Percentiles rank a stretch among this genome's conserved stretches.
These are phyloP conservation scores for Teratosphaeria viscida DNA, from an alignment of 2,329 filamentous ascomycete species.

Conservation along the genomic window DNA sequence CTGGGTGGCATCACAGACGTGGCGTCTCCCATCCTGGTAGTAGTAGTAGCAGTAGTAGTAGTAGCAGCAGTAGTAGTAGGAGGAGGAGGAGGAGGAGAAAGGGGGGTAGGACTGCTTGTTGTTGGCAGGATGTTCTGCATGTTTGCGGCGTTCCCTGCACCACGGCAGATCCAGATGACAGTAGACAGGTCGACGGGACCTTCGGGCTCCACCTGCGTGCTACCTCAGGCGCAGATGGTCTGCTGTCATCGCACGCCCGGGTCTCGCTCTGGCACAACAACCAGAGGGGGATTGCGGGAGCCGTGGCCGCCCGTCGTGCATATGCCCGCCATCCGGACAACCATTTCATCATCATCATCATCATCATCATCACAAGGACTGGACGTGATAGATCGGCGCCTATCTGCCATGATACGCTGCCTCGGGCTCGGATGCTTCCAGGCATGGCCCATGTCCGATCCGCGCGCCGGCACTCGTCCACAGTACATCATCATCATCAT, in stretches of 20 bases:
- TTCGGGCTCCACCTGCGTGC: neutral
- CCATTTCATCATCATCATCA: neutral
- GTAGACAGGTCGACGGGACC: neutral
- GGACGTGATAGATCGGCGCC: neutral
- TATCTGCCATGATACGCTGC: neutral
- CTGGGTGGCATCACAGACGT: neutral
- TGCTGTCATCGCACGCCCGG: neutral
- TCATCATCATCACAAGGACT: neutral
- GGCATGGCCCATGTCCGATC: neutral
- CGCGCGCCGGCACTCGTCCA: neutral
- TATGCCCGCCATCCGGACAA: neutral
- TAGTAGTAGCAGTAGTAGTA: too few relatives aligned
- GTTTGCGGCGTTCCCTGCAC: neutral
- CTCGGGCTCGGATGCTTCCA: neutral
- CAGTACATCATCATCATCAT: neutral
- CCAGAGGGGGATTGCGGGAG: neutral
- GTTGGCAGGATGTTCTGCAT: neutral
- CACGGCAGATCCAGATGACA: neutral
- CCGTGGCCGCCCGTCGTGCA: neutral
- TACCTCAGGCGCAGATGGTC: neutral
- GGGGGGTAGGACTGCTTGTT: neutral
- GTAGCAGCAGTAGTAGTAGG: too few relatives aligned
- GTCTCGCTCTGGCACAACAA: neutral
- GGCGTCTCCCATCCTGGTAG: neutral
- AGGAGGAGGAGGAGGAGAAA: neutral